Evolutionary conservation across 148 eudicot species (phyloP).

Genomic region (Gaultheria prostrata): DNA sequence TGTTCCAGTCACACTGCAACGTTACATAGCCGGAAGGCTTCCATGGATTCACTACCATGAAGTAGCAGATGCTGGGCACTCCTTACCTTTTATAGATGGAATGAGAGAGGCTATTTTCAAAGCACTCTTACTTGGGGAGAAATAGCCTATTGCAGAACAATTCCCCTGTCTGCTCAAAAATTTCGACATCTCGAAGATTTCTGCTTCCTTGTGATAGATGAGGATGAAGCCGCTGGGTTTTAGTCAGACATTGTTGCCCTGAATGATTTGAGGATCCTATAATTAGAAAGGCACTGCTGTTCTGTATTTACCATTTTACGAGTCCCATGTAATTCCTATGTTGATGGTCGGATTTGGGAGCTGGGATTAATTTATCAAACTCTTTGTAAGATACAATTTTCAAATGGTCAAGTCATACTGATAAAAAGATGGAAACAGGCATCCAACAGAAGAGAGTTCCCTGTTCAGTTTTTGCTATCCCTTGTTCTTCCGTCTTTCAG

Average conservation of each 20-base stretch:
- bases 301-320: too few species aligned
- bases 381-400: neutral
- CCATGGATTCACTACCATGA: conserved; percentile 67
- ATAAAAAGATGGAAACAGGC: neutral
- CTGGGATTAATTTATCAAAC: too few species aligned
- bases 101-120: conserved; percentile 35
- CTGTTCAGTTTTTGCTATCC: too few species aligned
- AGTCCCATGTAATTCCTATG: neutral
- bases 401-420: neutral
- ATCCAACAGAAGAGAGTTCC: neutral
- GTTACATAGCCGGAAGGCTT: conserved; percentile 41
- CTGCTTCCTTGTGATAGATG: too few species aligned
- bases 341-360: too few species aligned
- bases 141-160: too few species aligned
- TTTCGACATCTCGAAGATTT: too few species aligned
- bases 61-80: conserved; percentile 42
- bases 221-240: too few species aligned
- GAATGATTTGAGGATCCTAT: neutral
- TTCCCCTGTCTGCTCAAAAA: neutral
- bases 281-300: too few species aligned
- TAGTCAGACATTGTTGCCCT: neutral
- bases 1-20: conserved; percentile 46
- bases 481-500: too few species aligned
- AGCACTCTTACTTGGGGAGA: conserved; percentile 25
- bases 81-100: conserved; percentile 35